Conservation (phyloP, 345 rosid genomes). For the Crucihimalaya himalaica region DNA sequence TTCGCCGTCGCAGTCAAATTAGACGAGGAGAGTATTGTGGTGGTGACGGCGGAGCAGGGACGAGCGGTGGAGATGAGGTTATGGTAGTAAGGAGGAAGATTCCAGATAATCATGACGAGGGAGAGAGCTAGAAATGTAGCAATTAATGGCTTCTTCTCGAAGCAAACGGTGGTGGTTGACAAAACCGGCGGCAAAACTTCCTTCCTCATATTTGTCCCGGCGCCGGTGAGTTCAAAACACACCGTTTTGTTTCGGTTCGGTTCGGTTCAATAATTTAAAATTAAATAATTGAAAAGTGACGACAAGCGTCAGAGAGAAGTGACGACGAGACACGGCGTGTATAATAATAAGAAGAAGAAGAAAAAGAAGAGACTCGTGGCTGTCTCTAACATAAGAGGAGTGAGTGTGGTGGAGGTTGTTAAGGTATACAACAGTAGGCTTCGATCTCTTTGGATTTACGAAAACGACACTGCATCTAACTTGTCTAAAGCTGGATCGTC, state of each 20-base stretch:
- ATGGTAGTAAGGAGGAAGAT: constrained; percentile 76
- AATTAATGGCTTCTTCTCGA: constrained; percentile 65
- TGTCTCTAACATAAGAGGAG: constrained; percentile 5
- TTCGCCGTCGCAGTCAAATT: constrained; percentile 18
- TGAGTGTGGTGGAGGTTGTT: neutral
- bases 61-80: constrained; percentile 57
- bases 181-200: constrained; percentile 43
- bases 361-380: constrained; percentile 18
- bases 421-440: neutral
- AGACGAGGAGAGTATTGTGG: constrained; percentile 30
- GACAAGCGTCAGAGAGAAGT: constrained; percentile 33
- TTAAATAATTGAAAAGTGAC: neutral
- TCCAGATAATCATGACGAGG: constrained; percentile 68
- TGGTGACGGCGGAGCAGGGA: constrained; percentile 37
- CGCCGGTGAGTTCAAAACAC: constrained; percentile 16
- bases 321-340: constrained; percentile 30
- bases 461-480: constrained; percentile 31
- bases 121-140: constrained; percentile 72
- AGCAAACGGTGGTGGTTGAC: constrained; percentile 46
- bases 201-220: constrained; percentile 52
- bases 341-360: no score
- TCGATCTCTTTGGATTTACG: constrained; percentile 39
- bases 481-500: constrained; percentile 14
- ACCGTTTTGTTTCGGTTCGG: neutral
- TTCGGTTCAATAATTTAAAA: neutral